Evolutionary conservation across 1,284 basidiomycete genomes (phyloP), one percentile per base, ranked within the genome.

Genomic region (Ceratobasidium sp.): DNA sequence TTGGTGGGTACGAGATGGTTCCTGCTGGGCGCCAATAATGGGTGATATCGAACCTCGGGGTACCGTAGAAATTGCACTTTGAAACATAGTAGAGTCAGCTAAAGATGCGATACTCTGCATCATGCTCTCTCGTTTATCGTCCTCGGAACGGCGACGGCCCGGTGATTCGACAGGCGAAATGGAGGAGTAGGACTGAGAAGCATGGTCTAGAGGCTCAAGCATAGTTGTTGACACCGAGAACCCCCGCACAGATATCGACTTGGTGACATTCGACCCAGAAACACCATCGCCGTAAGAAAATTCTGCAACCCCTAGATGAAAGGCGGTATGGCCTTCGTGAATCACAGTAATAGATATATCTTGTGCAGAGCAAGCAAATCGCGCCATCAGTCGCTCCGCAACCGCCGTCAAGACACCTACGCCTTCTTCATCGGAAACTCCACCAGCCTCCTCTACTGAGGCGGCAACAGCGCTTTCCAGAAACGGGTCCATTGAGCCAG

Each of bases 341-440:
- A 93, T 84, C 51, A 94, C 78, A 0, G 91, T 91, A 52, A 97
- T 85, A 77, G 85, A 88, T 46, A 92, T 88, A 80, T 94, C 90
- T 32, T 85, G 82, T 34, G 93, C 92, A 79, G 91, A 90, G 81
- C 95, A 92, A 79, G 94, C 89, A 80, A 98, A 92, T 77, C 93
- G 88, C 9, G 94, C 89, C 15, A 98, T 88, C 2, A 98, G 86
- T 15, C 91, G 88, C 82, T 97, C 95, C 64, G 97, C 91, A 57
- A 97, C 87, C 43, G 90, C 89, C 22, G 96, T 92, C 81, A 98
- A 92, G 61, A 97, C 86, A 0, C 94, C 95, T 22, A 96, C 91
- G 43, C 85, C 86, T 78, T 85, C 84, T 29, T 83, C 80, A 25
- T 81, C 80, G 52, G 76, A 80, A 17, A 79, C 76, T 7, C 76